Evolutionary conservation across 208 protist species (phyloP), one percentile per base, ranked within the genome.

Genomic region (Leishmania gerbilli): DNA sequence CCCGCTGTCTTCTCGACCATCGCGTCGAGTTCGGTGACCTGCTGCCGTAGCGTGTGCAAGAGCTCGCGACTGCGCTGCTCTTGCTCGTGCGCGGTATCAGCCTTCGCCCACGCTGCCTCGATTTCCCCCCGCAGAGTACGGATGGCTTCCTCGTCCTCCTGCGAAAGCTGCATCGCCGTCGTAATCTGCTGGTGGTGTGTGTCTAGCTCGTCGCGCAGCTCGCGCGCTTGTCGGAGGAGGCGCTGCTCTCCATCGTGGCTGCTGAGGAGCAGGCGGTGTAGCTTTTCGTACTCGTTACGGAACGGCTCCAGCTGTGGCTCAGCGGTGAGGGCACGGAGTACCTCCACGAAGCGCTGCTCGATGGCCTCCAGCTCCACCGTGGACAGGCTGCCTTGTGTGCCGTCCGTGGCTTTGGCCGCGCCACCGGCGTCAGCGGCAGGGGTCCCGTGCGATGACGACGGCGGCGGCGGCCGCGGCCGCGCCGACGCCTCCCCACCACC

Each of bases 161-260:
- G 93, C 21, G 96, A 98, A 7, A 99, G 91, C 83, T 98, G 92
- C 69, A 99, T 89, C 11, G 99, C 98, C 21, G 96, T 96, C 65
- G 99, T 92, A n/a, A 99, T 98, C 84, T 99, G 99, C 42, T 91
- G 84, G 15, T 97, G 91, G 76, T 99, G 99, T 0, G 90, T 91
- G 19, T 98, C 87, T 40, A 99, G 98, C 86, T 99, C 98, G 5
- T 94, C 79, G 74, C 98, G 98, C 17, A 99, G 88, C 83, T 99
- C 98, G 8, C 91, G 89, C 67, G 94, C 97, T 84, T 99, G 98
- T 71, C 95, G 87, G 24, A 99, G 93, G 51, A 99, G 86, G 31
- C 97, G 86, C 89, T 99, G 99, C 86, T 99, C 99, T 67, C 95
- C 98, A 71, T 99, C 98, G 80, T 99, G 97, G 53, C 98, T 99